Evolutionary conservation across 306 rosid genomes (phyloP), one percentile per base, ranked within the genome.

Genomic region (Corylus americana): DNA sequence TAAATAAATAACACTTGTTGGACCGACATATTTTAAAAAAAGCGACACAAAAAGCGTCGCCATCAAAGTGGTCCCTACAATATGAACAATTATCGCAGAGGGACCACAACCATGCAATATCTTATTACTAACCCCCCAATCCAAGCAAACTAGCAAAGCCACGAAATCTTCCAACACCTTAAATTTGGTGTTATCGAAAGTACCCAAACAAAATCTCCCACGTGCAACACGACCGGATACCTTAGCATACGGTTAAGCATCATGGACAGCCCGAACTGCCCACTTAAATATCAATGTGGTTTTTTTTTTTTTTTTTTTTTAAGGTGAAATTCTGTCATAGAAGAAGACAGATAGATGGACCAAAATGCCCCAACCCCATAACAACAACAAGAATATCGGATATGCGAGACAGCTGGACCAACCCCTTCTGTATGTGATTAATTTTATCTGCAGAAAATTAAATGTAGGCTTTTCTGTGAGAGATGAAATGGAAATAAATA

Each of bases 171-270:
- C 16, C 0, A 2, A 2, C 62, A 54, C 78, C 18, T 66, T 14
- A 55, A 54, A 22, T 51, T 3, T 58, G 67, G 67, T 66, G 11
- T 31, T 39, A 42, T 18, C 1, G 9, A 8, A 0, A 11, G 16
- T 17, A 8, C 37, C 54, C 20, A 42, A 79, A 37, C 27, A 17
- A 55, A n/a, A 17, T 54, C 51, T n/a, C 35, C 75, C 81, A 70
- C 78, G 80, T 77, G 83, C 54, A 69, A 69, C 39, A 47, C 75
- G 13, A 61, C 79, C 70, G 0, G 8, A 7, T 74, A 27, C 81
- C 78, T 8, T 12, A 35, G 1, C 4, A 31, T n/a, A 0, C 54
- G 80, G 83, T 74, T 81, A 74, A 70, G 78, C 62, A 70, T 2
- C 55, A 70, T 14, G 37, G 1, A 7, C 1, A 20, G 11, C 27